A percentile compares a stretch with the other conserved stretches of the same genome.
Evolutionary conservation across 2,329 filamentous ascomycete genomes (phyloP).

Genomic region (Fusarium fracticaudum): DNA sequence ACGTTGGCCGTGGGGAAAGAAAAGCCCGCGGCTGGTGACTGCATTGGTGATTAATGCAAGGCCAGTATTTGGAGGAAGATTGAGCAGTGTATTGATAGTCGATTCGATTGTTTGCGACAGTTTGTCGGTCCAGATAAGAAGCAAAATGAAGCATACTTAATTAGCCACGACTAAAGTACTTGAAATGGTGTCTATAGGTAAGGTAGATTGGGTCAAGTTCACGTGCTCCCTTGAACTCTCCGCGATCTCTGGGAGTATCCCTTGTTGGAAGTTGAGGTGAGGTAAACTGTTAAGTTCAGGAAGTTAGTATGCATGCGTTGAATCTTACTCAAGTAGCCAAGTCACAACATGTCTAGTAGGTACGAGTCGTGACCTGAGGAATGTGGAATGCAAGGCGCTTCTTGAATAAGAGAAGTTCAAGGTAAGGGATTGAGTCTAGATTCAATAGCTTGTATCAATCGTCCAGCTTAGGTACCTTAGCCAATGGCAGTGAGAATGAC

Average conservation of each 20-base stretch:
- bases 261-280: not conserved
- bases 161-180: not conserved
- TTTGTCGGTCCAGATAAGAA: conserved; percentile 15
- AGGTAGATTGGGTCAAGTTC: not conserved
- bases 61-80: conserved; percentile 4
- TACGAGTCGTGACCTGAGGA: conserved; percentile 14
- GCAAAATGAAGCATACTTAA: conserved; percentile 15
- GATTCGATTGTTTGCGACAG: conserved; percentile 13
- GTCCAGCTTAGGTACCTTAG: not conserved
- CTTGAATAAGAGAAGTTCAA: not conserved
- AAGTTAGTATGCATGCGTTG: not conserved
- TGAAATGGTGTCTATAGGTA: not conserved
- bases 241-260: not conserved
- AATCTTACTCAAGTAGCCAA: not conserved
- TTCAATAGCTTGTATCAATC: not conserved
- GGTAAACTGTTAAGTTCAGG: not conserved
- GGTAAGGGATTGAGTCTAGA: not conserved
- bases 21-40: conserved; percentile 9
- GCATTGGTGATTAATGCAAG: conserved; percentile 6
- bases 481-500: not conserved
- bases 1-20: conserved; percentile 6
- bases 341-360: not conserved
- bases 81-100: conserved; percentile 30
- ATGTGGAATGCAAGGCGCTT: conserved; percentile 15
- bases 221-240: not conserved